Evolutionary conservation across 495 filamentous ascomycete species (phyloP).

Genomic region (Neurospora sp.): DNA sequence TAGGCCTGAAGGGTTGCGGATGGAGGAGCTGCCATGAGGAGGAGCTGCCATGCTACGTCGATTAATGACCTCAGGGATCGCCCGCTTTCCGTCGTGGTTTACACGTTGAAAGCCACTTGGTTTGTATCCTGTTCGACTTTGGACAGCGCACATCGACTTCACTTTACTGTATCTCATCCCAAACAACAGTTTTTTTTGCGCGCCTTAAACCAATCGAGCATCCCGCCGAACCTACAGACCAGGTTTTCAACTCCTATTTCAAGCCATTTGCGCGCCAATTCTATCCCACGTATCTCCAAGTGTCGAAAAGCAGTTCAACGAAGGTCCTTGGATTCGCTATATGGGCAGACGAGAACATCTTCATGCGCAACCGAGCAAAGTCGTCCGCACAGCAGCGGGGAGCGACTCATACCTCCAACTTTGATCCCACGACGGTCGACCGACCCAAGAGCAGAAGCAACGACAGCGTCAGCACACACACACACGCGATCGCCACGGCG

Average conservation of each 20-base stretch:
- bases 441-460: not conserved
- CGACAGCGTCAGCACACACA: not conserved
- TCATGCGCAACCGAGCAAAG: constrained; percentile 22
- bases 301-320: not conserved
- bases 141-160: not conserved
- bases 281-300: not conserved
- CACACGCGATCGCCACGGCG: not conserved
- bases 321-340: constrained; percentile 1
- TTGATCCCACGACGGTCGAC: not conserved
- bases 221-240: not conserved
- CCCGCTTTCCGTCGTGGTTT: not conserved
- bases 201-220: not conserved
- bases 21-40: not conserved
- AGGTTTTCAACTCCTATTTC: not conserved
- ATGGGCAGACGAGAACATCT: constrained; percentile 16
- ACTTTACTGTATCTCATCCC: not conserved
- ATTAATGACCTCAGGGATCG: not conserved
- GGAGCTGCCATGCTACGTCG: not conserved
- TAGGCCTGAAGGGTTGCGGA: not conserved
- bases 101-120: not conserved
- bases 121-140: not conserved
- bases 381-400: constrained; percentile 18
- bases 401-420: constrained; percentile 4
- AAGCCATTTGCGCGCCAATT: not conserved
- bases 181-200: not conserved